A percentile compares a stretch with the other conserved stretches of the same genome.
Evolutionary conservation across 768 basidiomycete species (phyloP).

Genomic region (Hygrophoropsis aurantiaca): DNA sequence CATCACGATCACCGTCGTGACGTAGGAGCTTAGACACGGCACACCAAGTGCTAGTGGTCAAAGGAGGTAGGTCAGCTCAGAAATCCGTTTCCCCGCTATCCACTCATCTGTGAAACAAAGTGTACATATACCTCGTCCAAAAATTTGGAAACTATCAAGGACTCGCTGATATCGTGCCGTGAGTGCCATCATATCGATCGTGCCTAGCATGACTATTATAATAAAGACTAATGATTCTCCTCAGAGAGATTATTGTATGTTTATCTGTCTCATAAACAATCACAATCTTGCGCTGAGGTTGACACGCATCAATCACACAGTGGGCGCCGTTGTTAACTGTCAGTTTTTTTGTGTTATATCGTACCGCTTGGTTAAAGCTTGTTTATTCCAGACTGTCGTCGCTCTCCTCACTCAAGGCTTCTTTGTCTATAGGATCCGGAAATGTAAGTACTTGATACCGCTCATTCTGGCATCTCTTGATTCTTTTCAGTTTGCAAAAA

Average conservation of each 20-base stretch:
- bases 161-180: not conserved
- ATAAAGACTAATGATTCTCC: too few species aligned
- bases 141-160: not conserved
- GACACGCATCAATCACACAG: not conserved
- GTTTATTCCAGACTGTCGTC: not conserved
- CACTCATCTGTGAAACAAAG: not conserved
- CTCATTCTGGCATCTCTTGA: not conserved
- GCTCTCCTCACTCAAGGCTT: not conserved
- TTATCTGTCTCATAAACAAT: not conserved
- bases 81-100: too few species aligned
- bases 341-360: not conserved
- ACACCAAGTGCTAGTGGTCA: not conserved
- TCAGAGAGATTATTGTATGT: not conserved
- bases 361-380: not conserved
- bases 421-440: not conserved
- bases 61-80: not conserved
- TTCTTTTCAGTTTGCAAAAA: not conserved
- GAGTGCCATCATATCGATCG: not conserved
- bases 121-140: not conserved
- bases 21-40: not conserved
- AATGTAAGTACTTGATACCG: not conserved
- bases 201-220: too few species aligned
- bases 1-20: too few species aligned
- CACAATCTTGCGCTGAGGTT: too few species aligned
- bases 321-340: not conserved